These are phyloP conservation scores for Daldinia sp. DNA, from an alignment of 2,329 filamentous ascomycete genomes.

Conservation along the genomic window DNA sequence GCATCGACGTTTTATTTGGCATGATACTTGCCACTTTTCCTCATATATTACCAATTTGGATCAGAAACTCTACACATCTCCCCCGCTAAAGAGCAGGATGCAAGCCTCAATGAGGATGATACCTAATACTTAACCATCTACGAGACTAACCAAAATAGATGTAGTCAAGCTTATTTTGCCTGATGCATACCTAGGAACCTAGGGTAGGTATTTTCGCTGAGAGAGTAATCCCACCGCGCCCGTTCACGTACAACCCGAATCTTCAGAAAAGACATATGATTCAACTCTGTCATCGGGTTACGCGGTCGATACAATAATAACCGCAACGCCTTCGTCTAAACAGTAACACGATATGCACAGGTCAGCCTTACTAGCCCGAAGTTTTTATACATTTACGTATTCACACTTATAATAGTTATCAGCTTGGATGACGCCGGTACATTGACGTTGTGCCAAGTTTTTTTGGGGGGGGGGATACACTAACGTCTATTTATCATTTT, in stretches of 20 bases:
- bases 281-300: neutral
- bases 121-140: neutral
- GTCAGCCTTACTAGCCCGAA: neutral
- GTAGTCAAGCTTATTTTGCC: neutral
- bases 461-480: slow-evolving; percentile 27
- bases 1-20: neutral
- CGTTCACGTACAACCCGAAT: neutral
- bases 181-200: neutral
- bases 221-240: neutral
- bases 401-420: neutral
- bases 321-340: neutral
- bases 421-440: neutral
- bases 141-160: too few relatives aligned
- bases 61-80: neutral
- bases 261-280: neutral
- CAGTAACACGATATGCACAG: neutral
- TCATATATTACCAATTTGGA: neutral
- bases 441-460: slow-evolving; percentile 21
- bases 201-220: neutral
- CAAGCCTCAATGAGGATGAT: too few relatives aligned
- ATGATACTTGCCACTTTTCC: neutral
- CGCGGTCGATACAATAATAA: neutral
- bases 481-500: slow-evolving; percentile 31
- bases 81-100: too few relatives aligned
- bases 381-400: neutral